Evolutionary conservation across 2,329 filamentous ascomycete species (phyloP).

Genomic region (Pleochaeta shiraiana): DNA sequence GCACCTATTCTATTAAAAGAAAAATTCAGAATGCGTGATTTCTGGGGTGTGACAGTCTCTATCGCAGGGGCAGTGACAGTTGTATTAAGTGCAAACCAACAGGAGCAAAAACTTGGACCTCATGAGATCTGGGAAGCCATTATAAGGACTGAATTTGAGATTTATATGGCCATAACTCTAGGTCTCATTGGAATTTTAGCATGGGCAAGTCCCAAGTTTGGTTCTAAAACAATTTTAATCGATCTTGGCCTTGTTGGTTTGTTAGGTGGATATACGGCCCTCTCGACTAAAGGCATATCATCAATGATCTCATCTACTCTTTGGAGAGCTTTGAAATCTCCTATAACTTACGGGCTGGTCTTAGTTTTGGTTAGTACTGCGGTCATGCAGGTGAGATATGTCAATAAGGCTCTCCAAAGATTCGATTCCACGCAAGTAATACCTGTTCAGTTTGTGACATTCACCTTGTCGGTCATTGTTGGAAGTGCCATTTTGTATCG

Average conservation of each 20-base stretch:
- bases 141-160: slow-evolving; percentile 69
- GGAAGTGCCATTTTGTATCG: slow-evolving; percentile 86
- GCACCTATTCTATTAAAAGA: slow-evolving; percentile 90
- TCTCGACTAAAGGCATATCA: slow-evolving; percentile 90
- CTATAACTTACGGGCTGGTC: slow-evolving; percentile 74
- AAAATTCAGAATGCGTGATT: slow-evolving; percentile 62
- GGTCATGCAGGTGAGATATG: slow-evolving; percentile 90
- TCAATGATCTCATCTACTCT: slow-evolving; percentile 85
- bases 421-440: slow-evolving; percentile 98
- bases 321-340: slow-evolving; percentile 73
- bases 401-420: slow-evolving; percentile 73
- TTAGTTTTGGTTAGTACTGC: slow-evolving; percentile 63
- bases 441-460: slow-evolving; percentile 90
- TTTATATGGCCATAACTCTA: slow-evolving; percentile 63
- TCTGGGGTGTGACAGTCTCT: slow-evolving; percentile 71
- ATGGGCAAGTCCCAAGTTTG: slow-evolving; percentile 65
- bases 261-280: slow-evolving; percentile 91
- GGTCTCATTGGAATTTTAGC: slow-evolving; percentile 54
- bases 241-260: slow-evolving; percentile 84
- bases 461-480: slow-evolving; percentile 86
- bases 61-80: slow-evolving; percentile 79
- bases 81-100: slow-evolving; percentile 71
- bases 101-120: slow-evolving; percentile 78
- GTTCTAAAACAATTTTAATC: slow-evolving; percentile 70
- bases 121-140: slow-evolving; percentile 82